Evolutionary conservation across 1,139 yeast species (phyloP).

Genomic region (Yamadazyma siamensis): DNA sequence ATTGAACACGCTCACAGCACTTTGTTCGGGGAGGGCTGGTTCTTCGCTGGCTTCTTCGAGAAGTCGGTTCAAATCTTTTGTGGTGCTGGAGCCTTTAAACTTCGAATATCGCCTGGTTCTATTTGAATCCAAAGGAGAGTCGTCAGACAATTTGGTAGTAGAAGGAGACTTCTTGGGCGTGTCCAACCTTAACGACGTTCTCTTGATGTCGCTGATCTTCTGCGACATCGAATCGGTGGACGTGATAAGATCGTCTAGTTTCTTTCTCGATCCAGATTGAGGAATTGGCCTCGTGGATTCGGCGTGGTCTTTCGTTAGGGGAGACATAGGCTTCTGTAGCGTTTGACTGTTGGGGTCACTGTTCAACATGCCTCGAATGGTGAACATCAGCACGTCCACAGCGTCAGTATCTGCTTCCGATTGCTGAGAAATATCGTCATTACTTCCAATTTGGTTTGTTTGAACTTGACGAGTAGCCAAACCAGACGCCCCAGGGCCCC

Average conservation of each 20-base stretch:
- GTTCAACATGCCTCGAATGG: slow-evolving; percentile 28
- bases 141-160: slow-evolving; percentile 21
- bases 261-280: slow-evolving; percentile 23
- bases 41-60: no score
- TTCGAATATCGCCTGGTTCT: no score
- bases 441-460: slow-evolving; percentile 1
- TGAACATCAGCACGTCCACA: slow-evolving; percentile 26
- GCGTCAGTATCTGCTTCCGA: slow-evolving; percentile 10
- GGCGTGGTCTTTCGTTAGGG: neutral
- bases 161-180: slow-evolving; percentile 20
- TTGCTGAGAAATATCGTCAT: no score
- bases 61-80: no score
- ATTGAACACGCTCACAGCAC: no score
- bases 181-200: slow-evolving; percentile 12
- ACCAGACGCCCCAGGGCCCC: no score
- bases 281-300: slow-evolving; percentile 9
- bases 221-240: slow-evolving; percentile 14
- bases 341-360: slow-evolving; percentile 30
- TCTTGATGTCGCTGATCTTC: slow-evolving; percentile 15
- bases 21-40: no score
- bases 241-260: slow-evolving; percentile 16
- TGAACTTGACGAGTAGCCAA: no score
- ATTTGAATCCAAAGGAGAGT: no score
- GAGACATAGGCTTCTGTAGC: slow-evolving; percentile 7
- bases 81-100: no score